These are phyloP conservation scores for Pisolithus orientalis DNA, from an alignment of 768 basidiomycete genomes.

Conservation along the genomic window DNA sequence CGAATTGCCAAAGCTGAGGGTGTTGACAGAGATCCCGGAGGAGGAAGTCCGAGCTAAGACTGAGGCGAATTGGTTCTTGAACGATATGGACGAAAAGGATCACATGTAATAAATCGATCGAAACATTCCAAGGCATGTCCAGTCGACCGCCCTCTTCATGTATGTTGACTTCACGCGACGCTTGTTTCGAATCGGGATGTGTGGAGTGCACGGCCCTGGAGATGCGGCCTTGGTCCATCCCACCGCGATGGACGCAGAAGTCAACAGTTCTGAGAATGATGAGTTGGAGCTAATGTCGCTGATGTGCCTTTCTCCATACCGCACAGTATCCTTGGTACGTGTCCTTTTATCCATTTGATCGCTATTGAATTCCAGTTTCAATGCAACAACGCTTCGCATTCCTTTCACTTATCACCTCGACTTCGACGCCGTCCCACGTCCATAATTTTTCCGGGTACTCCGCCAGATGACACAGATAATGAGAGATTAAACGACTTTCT, in stretches of 20 bases:
- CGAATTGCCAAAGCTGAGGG: slow-evolving; percentile 30
- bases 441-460: slow-evolving; percentile 80
- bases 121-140: neutral
- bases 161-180: no score
- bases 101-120: slow-evolving; percentile 30
- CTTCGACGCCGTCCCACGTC: slow-evolving; percentile 76
- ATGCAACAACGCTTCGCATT: slow-evolving; percentile 53
- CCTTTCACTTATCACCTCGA: slow-evolving; percentile 78
- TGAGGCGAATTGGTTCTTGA: slow-evolving; percentile 36
- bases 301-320: slow-evolving; percentile 44
- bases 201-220: slow-evolving; percentile 64
- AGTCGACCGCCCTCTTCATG: no score
- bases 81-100: slow-evolving; percentile 42
- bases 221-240: slow-evolving; percentile 83
- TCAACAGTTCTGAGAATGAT: slow-evolving; percentile 61
- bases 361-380: neutral
- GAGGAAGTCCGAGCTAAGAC: slow-evolving; percentile 33
- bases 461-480: slow-evolving; percentile 66
- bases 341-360: neutral
- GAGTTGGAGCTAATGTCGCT: slow-evolving; percentile 56
- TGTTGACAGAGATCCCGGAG: slow-evolving; percentile 21
- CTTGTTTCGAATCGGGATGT: neutral
- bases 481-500: slow-evolving; percentile 86
- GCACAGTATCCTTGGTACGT: slow-evolving; percentile 33
- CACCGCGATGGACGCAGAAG: slow-evolving; percentile 49